Percentiles rank a stretch among this genome's conserved stretches.
Conservation (phyloP, 192 early-diverging fungal genomes). For the Chytriomyces sp. region DNA sequence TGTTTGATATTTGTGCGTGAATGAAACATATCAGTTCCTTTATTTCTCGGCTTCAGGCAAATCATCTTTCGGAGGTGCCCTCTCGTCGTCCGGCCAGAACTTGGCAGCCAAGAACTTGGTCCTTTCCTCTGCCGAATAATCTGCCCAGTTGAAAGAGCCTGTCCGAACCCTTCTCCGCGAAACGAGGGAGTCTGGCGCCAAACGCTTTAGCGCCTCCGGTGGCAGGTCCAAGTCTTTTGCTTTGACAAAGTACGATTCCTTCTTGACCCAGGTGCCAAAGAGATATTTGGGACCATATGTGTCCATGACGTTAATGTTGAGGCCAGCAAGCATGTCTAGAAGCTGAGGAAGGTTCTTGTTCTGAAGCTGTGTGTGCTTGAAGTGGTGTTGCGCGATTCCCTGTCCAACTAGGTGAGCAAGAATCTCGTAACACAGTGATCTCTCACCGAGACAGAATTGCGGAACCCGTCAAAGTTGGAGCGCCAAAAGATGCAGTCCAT, state of each 20-base stretch:
- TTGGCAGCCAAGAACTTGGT: constrained; percentile 42
- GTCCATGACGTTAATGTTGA: constrained; percentile 27
- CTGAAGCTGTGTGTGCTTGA: constrained; percentile 41
- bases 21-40: background rate
- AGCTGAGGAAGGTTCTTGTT: constrained; percentile 32
- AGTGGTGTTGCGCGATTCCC: constrained; percentile 39
- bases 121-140: constrained; percentile 45
- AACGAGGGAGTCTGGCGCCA: constrained; percentile 27
- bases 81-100: constrained; percentile 38
- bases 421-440: background rate
- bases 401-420: background rate
- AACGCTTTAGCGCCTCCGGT: constrained; percentile 29
- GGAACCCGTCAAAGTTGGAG: constrained; percentile 58
- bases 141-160: constrained; percentile 60
- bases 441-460: constrained; percentile 45
- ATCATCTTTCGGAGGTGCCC: constrained; percentile 41
- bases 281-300: constrained; percentile 34
- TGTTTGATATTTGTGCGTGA: background rate
- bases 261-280: constrained; percentile 60
- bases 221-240: background rate
- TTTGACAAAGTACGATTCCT: constrained; percentile 41
- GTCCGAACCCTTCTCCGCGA: constrained; percentile 35
- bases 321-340: constrained; percentile 38
- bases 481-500: constrained; percentile 58
- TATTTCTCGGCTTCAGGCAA: background rate